Evolutionary conservation across 306 rosid genomes (phyloP).

Genomic region (Dryas drummondii): DNA sequence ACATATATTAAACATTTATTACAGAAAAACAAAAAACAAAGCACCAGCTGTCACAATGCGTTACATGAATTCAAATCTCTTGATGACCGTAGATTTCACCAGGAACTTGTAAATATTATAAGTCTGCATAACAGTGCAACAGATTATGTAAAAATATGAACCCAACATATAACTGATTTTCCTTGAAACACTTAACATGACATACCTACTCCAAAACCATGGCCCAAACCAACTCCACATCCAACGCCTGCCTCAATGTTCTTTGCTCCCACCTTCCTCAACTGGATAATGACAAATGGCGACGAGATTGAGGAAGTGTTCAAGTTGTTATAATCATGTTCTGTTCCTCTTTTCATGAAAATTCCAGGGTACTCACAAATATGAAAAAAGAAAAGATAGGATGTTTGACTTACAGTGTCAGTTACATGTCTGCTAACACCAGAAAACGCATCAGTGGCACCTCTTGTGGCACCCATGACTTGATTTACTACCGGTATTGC

Average conservation of each 20-base stretch:
- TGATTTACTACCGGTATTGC: conserved; percentile 80
- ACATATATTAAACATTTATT: neutral
- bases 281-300: conserved; percentile 35
- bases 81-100: neutral
- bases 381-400: neutral
- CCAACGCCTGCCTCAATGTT: conserved; percentile 85
- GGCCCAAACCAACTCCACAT: conserved; percentile 96
- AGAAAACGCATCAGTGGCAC: conserved; percentile 92
- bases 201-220: conserved; percentile 98
- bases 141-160: neutral
- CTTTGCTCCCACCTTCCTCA: conserved; percentile 85
- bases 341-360: neutral
- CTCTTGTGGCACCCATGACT: conserved; percentile 94
- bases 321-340: neutral
- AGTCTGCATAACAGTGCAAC: neutral
- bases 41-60: neutral
- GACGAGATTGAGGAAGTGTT: neutral
- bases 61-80: neutral
- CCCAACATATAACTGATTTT: neutral
- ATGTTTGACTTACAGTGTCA: conserved; percentile 55
- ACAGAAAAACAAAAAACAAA: neutral
- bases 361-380: neutral
- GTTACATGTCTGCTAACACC: conserved; percentile 83
- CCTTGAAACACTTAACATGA: conserved; percentile 8
- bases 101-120: neutral